Evolutionary conservation across 225 moss, liverwort and hornwort genomes (phyloP).

Genomic region (Thuidium tamariscinum): DNA sequence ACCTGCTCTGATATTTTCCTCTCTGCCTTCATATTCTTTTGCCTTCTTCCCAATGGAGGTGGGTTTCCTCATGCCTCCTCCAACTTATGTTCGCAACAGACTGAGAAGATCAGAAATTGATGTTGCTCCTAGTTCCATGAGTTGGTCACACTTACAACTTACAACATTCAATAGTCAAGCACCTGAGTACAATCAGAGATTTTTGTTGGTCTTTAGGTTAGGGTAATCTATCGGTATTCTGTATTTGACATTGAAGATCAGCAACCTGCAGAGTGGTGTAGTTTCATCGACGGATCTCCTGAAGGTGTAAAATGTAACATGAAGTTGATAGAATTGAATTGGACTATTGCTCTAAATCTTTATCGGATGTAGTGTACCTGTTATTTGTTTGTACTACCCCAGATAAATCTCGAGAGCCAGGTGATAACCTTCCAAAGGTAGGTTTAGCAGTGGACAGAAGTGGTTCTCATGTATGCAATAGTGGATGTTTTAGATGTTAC

Average conservation of each 20-base stretch:
- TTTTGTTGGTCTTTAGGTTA: slow-evolving; percentile 9
- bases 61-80: not conserved
- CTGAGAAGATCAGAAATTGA: not conserved
- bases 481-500: not conserved
- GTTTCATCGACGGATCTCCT: not conserved
- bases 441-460: no score
- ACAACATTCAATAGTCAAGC: not conserved
- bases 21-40: not conserved
- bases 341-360: not conserved
- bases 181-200: not conserved
- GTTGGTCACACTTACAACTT: not conserved
- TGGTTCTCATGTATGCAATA: not conserved
- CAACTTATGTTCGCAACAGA: not conserved
- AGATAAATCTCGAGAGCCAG: not conserved
- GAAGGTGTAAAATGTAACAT: slow-evolving; percentile 5
- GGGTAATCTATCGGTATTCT: not conserved
- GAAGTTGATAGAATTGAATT: not conserved
- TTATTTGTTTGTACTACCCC: not conserved
- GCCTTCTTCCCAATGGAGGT: not conserved
- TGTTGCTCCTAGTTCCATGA: not conserved
- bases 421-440: not conserved
- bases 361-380: not conserved
- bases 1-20: not conserved
- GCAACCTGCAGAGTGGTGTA: slow-evolving; percentile 14
- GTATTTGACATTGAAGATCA: not conserved